Conservation (phyloP, 2,329 filamentous ascomycete genomes). For the Mycocentrospora acerina region DNA sequence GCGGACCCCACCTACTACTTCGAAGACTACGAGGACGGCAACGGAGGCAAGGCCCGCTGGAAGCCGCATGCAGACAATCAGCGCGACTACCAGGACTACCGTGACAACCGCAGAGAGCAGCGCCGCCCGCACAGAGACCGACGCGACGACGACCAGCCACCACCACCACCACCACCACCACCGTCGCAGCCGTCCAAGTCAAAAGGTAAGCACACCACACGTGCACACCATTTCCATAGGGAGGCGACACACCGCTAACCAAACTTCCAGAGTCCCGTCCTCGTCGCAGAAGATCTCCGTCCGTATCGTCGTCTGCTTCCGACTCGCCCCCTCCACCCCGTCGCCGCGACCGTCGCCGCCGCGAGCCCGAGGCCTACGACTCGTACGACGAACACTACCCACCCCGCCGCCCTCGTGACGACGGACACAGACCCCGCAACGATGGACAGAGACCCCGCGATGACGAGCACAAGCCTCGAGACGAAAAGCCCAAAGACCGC, state of each 20-base stretch:
- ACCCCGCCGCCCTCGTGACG: constrained; percentile 14
- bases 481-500: constrained; percentile 10
- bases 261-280: constrained; percentile 10
- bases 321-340: constrained; percentile 21
- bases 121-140: constrained; percentile 17
- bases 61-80: constrained; percentile 23
- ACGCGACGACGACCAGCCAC: background rate
- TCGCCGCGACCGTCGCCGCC: constrained; percentile 18
- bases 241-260: no score
- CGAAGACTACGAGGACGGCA: constrained; percentile 31
- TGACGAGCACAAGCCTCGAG: constrained; percentile 8
- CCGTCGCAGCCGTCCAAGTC: constrained; percentile 9
- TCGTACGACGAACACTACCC: constrained; percentile 30
- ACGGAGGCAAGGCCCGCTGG: constrained; percentile 30
- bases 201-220: constrained; percentile 1
- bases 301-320: constrained; percentile 19
- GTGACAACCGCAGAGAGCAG: constrained; percentile 22
- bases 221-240: constrained; percentile 4
- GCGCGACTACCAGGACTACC: constrained; percentile 22
- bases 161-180: constrained; percentile 18
- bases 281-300: constrained; percentile 19
- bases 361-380: constrained; percentile 24
- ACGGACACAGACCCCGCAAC: background rate
- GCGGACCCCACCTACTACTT: constrained; percentile 28
- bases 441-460: constrained; percentile 19